Conservation (phyloP, 2,329 filamentous ascomycete genomes). For the Fusarium brachygibbosum region DNA sequence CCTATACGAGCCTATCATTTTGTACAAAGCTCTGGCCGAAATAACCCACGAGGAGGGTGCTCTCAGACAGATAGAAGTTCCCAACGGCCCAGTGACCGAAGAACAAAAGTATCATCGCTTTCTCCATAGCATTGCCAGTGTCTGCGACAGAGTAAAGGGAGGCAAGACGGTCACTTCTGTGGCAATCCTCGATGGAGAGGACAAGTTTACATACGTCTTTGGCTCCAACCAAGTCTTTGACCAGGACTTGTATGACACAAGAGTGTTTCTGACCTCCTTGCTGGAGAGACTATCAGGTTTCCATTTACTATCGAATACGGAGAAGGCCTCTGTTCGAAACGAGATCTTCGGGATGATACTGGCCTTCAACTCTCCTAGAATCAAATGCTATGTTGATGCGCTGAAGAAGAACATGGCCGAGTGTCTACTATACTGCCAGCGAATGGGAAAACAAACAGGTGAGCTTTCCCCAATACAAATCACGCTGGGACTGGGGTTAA, state of each 20-base stretch:
- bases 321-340: not conserved
- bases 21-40: conserved; percentile 45
- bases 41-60: conserved; percentile 28
- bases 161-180: conserved; percentile 52
- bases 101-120: conserved; percentile 48
- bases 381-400: conserved; percentile 32
- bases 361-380: conserved; percentile 38
- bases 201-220: conserved; percentile 50
- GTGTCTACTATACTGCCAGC: conserved; percentile 33
- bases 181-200: conserved; percentile 47
- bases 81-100: conserved; percentile 16
- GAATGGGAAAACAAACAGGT: not conserved
- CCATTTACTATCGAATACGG: accelerated
- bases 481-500: not conserved
- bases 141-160: conserved; percentile 50
- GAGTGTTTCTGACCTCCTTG: conserved; percentile 26
- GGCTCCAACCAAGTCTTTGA: conserved; percentile 48
- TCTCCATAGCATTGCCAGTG: conserved; percentile 50
- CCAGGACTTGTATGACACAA: not conserved
- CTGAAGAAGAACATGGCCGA: conserved; percentile 7
- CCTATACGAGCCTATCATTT: conserved; percentile 50
- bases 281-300: conserved; percentile 26
- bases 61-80: not conserved
- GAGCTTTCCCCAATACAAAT: accelerated
- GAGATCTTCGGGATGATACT: conserved; percentile 35